Conservation (phyloP, 169 alveolate species). For the Plasmodium adleri region DNA sequence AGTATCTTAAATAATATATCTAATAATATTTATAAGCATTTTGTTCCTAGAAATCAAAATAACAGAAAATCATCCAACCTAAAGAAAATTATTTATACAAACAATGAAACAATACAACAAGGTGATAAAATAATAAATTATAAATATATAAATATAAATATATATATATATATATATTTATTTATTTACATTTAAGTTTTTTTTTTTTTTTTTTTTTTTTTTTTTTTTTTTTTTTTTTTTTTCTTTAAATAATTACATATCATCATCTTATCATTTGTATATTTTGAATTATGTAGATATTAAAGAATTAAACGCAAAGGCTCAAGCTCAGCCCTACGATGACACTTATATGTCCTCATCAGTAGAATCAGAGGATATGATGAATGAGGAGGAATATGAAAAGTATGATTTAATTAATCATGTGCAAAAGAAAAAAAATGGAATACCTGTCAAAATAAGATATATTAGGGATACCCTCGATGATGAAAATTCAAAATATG, state of each 20-base stretch:
- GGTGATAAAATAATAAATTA: constrained; percentile 17
- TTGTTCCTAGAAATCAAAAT: constrained; percentile 22
- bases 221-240: no score
- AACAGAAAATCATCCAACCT: constrained; percentile 1
- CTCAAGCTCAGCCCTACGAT: not conserved
- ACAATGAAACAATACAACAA: not conserved
- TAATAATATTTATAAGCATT: constrained; percentile 20
- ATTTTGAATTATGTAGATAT: no score
- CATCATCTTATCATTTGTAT: not conserved
- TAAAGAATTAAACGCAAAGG: no score
- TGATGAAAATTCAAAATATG: constrained; percentile 69
- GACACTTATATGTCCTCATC: not conserved
- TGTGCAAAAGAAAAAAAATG: constrained; percentile 9
- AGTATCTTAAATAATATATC: constrained; percentile 34
- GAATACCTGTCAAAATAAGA: constrained; percentile 67
- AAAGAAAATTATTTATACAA: not conserved
- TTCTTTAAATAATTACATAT: not conserved
- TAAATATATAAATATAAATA: not conserved
- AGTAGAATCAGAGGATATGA: not conserved
- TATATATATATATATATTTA: constrained; percentile 2
- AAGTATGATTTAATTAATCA: not conserved
- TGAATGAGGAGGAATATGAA: not conserved
- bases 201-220: no score
- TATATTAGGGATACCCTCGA: constrained; percentile 39
- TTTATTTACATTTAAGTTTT: not conserved